These are phyloP conservation scores for Chlamydomonas incerta DNA, from an alignment of 139 green algal genomes.

Conservation along the genomic window DNA sequence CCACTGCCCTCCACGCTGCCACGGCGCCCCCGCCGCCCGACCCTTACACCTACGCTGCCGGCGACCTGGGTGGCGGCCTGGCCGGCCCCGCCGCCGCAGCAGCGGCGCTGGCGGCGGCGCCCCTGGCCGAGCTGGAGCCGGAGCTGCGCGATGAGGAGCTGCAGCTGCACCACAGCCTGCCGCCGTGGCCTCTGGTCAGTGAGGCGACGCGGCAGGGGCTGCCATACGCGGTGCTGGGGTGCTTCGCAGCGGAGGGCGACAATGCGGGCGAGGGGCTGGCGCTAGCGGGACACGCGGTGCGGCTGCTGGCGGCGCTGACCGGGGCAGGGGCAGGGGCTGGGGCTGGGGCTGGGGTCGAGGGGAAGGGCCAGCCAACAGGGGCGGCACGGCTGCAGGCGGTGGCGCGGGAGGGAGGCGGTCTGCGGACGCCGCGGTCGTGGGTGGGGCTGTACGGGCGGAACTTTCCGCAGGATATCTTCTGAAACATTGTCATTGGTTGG, in stretches of 20 bases:
- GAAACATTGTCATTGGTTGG: too few relatives aligned
- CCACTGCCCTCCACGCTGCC: not conserved
- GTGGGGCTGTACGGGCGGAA: constrained; percentile 48
- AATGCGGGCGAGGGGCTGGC: constrained; percentile 64
- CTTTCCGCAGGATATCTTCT: constrained; percentile 24
- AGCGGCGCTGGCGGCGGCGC: too few relatives aligned
- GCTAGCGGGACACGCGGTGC: constrained; percentile 41
- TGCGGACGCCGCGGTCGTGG: constrained; percentile 52
- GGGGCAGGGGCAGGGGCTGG: not conserved
- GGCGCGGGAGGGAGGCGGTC: not conserved
- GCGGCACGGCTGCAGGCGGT: not conserved
- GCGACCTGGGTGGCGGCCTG: not conserved
- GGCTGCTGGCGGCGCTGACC: constrained; percentile 33
- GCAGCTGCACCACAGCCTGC: constrained; percentile 55
- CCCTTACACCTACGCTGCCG: not conserved
- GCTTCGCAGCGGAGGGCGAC: constrained; percentile 73
- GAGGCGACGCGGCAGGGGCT: constrained; percentile 17
- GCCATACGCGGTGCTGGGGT: constrained; percentile 46
- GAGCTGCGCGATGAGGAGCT: constrained; percentile 52
- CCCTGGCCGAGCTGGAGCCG: not conserved
- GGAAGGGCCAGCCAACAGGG: not conserved
- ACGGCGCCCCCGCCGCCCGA: too few relatives aligned
- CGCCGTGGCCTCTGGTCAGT: constrained; percentile 70
- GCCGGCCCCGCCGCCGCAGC: not conserved
- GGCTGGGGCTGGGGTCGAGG: not conserved